Evolutionary conservation across 371 early-diverging fungal genomes (phyloP), one percentile per base, ranked within the genome.

Genomic region (Mortierella sp.): DNA sequence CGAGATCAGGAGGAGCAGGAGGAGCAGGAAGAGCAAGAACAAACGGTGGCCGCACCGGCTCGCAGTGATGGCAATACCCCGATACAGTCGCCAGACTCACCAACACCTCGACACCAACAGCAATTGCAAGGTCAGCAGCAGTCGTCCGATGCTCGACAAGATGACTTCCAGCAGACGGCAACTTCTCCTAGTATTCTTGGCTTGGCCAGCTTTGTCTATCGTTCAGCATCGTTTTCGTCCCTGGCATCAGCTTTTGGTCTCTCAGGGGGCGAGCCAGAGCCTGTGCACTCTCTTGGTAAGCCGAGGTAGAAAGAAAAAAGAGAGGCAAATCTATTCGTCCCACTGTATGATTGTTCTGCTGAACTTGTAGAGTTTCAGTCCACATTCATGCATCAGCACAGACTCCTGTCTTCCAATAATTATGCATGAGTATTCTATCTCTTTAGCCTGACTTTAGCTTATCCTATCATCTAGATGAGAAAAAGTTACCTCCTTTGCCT

Each of bases 201-300:
- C 11, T 24, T 81, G 43, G 81, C 81, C 16, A 76, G 73, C 28
- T 81, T 59, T 24, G 43, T 81, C 30, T 81, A 81, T 59, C 76
- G 81, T 18, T 81, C 81, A 28, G 76, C 81, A 2, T 75, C 81
- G 14, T 81, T 81, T 39, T 70, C 81, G n/a, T 70, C 81, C 9
- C 59, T 81, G 14, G 81, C 76, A 12, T 66, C 72, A 28, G 81
- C 81, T 20, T 81, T 81, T 69, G 81, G 81, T 12, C 67, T 81
- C 30, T 81, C 81, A 37, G 80, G 80, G 22, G 58, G 66, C 16
- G 81, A 81, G n/a, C 40, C 58, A 3, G 63, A 72, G 30, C 66
- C 57, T 24, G 20, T 39, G 16, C 28, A 49, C 28, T 24, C 64
- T 35, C 43, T 63, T 47, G 75, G 72, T 71, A 70, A 59, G 52